Evolutionary conservation across 179 eudicot species (phyloP).

Genomic region (Spinacia oleracea): DNA sequence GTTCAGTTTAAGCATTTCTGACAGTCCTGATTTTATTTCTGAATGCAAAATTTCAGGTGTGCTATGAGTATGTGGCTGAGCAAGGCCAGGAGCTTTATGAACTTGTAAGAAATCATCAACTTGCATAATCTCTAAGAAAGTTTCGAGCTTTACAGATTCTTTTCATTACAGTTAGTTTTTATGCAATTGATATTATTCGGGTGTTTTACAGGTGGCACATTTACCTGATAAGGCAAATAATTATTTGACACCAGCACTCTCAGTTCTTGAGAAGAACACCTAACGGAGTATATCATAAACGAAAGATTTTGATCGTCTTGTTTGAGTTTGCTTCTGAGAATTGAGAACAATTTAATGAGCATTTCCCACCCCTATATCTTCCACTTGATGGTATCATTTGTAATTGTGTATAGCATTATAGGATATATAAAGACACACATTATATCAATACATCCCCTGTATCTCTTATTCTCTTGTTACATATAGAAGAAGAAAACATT

Average conservation of each 20-base stretch:
- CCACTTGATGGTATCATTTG: background rate
- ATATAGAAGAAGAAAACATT: conserved; percentile 2
- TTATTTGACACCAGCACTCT: conserved; percentile 86
- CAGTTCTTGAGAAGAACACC: conserved; percentile 90
- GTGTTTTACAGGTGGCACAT: conserved; percentile 79
- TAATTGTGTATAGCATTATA: conserved; percentile 23
- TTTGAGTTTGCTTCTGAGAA: background rate
- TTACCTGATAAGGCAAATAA: conserved; percentile 98
- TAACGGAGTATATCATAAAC: conserved; percentile 28
- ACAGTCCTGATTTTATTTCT: conserved; percentile 1
- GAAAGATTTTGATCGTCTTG: conserved; percentile 3
- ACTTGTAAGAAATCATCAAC: conserved; percentile 51
- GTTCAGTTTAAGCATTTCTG: background rate
- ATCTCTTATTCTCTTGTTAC: conserved; percentile 1
- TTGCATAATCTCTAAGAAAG: background rate
- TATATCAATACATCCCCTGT: background rate
- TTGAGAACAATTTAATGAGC: background rate
- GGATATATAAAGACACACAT: conserved; percentile 11
- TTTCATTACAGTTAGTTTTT: background rate
- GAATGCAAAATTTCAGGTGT: conserved; percentile 51
- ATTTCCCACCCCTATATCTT: background rate
- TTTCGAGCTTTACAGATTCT: background rate
- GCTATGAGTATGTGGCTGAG: conserved; percentile 90
- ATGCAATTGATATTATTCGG: background rate
- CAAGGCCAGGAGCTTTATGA: conserved; percentile 93